Percentiles rank a stretch among this genome's conserved stretches.
Conservation (phyloP, 805 yeast species). For the Torulaspora quercuum region DNA sequence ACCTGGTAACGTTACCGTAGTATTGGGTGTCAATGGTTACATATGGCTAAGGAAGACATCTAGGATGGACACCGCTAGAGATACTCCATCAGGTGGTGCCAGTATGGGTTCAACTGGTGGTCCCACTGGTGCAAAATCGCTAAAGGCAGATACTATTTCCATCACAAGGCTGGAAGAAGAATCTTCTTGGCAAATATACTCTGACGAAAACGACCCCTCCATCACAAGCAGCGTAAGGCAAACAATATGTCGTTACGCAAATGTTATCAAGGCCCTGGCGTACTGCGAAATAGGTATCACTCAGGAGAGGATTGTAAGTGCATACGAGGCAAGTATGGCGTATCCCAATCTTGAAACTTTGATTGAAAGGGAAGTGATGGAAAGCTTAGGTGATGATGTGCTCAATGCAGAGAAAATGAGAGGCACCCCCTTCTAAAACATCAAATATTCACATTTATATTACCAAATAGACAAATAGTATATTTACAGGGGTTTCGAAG, state of each 20-base stretch:
- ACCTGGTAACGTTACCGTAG: constrained; percentile 92
- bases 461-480: constrained; percentile 2
- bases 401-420: constrained; percentile 72
- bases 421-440: constrained; percentile 39
- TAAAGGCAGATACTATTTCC: constrained; percentile 46
- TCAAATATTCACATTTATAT: constrained; percentile 4
- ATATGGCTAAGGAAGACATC: constrained; percentile 83
- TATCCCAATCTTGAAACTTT: constrained; percentile 67
- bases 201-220: constrained; percentile 75
- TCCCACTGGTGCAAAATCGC: constrained; percentile 35
- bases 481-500: background rate
- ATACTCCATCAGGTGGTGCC: constrained; percentile 28
- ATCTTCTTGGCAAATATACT: constrained; percentile 91
- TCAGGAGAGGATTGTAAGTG: constrained; percentile 70
- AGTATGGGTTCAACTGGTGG: constrained; percentile 32
- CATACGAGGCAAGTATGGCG: constrained; percentile 86
- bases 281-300: constrained; percentile 82
- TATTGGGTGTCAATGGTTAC: constrained; percentile 92
- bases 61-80: constrained; percentile 32
- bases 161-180: constrained; percentile 89
- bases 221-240: constrained; percentile 59
- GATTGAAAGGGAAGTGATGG: constrained; percentile 70
- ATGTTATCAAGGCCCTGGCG: constrained; percentile 79
- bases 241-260: constrained; percentile 79
- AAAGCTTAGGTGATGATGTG: constrained; percentile 66